These are phyloP conservation scores for Sanghuangporus weigelae DNA, from an alignment of 1,284 basidiomycete genomes.

Conservation along the genomic window DNA sequence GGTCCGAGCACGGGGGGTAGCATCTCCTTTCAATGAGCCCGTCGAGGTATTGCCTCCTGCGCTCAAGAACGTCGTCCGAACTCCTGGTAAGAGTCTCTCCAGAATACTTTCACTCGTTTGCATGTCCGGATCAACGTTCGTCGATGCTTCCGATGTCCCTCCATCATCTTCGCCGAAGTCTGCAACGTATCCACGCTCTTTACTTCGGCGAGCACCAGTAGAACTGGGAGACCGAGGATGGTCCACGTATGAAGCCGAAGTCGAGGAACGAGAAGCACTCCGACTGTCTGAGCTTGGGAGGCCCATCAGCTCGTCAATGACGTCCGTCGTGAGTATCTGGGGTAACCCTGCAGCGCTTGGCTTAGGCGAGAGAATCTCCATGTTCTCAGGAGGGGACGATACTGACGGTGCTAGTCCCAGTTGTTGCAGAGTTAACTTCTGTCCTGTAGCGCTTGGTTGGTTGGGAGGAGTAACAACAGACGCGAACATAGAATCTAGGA, in stretches of 20 bases:
- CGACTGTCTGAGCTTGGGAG: conserved; percentile 11
- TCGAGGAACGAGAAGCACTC: conserved; percentile 13
- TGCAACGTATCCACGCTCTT: conserved; percentile 14
- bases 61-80: conserved; percentile 8
- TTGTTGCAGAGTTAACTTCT: conserved; percentile 8
- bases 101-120: neutral
- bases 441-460: neutral
- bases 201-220: conserved; percentile 8
- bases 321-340: conserved; percentile 16
- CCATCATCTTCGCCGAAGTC: conserved; percentile 16
- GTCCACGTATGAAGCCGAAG: conserved; percentile 7
- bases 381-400: conserved; percentile 5
- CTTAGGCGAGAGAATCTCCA: conserved; percentile 17
- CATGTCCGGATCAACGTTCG: neutral
- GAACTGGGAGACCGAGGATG: conserved; percentile 11
- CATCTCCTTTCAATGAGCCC: conserved; percentile 14
- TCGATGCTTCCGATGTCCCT: conserved; percentile 13
- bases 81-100: neutral
- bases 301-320: conserved; percentile 18
- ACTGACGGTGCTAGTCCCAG: conserved; percentile 3
- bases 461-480: conserved; percentile 16
- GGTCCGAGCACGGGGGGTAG: conserved; percentile 13
- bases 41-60: neutral
- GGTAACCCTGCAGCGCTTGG: conserved; percentile 15
- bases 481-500: conserved; percentile 25